Base-by-base conservation (phyloP, 2,329 filamentous ascomycete genomes). In the Penicillium sclerotigenum region DNA sequence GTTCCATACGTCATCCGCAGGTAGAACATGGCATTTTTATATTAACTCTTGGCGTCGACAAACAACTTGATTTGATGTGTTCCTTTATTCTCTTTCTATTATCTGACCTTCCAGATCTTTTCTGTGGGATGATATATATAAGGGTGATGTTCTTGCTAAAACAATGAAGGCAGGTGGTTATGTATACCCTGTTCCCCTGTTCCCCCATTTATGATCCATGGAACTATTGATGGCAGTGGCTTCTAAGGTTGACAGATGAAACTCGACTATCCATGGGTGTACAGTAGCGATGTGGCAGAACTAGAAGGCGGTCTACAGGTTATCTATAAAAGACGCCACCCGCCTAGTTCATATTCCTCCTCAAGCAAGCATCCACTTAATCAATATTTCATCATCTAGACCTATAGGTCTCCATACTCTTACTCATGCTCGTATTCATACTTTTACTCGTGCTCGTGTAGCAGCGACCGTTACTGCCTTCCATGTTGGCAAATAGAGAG, bases 1-100 rank as follows among this genome's bases (percentile, higher is more conserved):
- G n/a, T 6, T 24, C 29, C 11, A 47, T 46, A 64, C 62, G 62
- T 64, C 62, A 64, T 64, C 29, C 14, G 11, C 16, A 6, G 20
- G 20, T 26, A 58, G 53, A 56, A 59, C 47, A 20, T 28, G 38
- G 48, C 47, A 58, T 18, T 51, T 31, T 34, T 54, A 52, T 40
- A 55, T 55, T 55, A 52, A 52, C 5, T 51, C 50, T 51, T 51
- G 48, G 48, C 48, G 24, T 33, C 5, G 20, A 45, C n/a, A 11
- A 24, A 24, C 6, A n/a, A 24, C 24, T 26, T 33, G 31, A 18
- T n/a, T 34, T n/a, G 18, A 9, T 20, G 8, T 18, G 29, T 43
- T 43, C 18, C 2, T 28, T 2, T 3, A 2, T 28, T 28, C 5
- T 29, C 10, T 9, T 28, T 42, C 10, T 20, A 16, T 13, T 8